Conservation (phyloP, 345 rosid genomes). For the Abelmoschus esculentus region DNA sequence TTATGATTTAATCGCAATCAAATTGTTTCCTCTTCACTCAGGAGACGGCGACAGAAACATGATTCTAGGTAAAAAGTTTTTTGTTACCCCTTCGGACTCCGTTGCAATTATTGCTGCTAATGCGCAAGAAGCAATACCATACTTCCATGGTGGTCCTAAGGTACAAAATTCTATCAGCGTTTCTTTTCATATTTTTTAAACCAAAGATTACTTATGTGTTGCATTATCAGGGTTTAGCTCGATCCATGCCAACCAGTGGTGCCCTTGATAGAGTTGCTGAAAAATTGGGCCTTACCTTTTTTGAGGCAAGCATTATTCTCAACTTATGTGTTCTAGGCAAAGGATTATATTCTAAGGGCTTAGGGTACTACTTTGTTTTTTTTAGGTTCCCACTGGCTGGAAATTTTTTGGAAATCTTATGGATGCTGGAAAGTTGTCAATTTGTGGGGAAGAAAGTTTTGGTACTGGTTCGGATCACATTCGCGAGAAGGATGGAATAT, state of each 20-base stretch:
- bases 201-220: conserved; percentile 7
- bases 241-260: conserved; percentile 97
- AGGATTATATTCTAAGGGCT: background rate
- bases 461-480: conserved; percentile 98
- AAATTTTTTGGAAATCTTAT: conserved; percentile 92
- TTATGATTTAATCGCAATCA: background rate
- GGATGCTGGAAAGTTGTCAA: conserved; percentile 91
- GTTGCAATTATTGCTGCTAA: conserved; percentile 92
- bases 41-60: conserved; percentile 98
- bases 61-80: conserved; percentile 78
- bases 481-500: conserved; percentile 93
- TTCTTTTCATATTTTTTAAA: background rate
- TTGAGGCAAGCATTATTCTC: conserved; percentile 50
- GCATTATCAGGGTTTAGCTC: conserved; percentile 69
- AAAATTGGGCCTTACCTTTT: conserved; percentile 71
- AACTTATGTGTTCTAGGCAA: background rate
- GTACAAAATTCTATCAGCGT: conserved; percentile 26
- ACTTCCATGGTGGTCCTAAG: conserved; percentile 71
- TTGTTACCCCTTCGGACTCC: conserved; percentile 91
- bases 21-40: conserved; percentile 13
- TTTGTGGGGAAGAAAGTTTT: conserved; percentile 96
- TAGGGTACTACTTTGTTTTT: conserved; percentile 7
- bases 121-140: conserved; percentile 80
- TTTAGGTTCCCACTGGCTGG: conserved; percentile 96
- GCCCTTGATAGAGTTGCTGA: conserved; percentile 93